Conservation (phyloP, 108 stramenopile genomes). For the Fistulifera solaris region DNA sequence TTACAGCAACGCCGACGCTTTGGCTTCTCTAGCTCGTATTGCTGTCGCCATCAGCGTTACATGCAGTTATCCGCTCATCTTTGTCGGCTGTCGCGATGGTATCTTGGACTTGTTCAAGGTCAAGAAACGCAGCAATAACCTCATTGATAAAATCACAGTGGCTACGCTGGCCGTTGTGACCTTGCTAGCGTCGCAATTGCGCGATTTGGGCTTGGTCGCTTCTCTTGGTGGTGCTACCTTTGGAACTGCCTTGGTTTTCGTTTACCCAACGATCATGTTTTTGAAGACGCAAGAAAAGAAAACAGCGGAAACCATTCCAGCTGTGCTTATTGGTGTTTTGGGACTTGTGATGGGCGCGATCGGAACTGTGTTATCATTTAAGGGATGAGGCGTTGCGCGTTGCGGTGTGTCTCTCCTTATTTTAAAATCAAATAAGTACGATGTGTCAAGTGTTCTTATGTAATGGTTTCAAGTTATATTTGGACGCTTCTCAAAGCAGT, state of each 20-base stretch:
- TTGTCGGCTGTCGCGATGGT: constrained; percentile 79
- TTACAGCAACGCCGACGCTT: constrained; percentile 80
- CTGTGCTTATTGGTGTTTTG: constrained; percentile 44
- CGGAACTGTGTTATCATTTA: constrained; percentile 38
- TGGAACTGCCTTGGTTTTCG: constrained; percentile 84
- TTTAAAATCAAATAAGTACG: too few species aligned
- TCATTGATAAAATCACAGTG: constrained; percentile 59
- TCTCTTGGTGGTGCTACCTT: constrained; percentile 91
- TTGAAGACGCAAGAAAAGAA: constrained; percentile 53
- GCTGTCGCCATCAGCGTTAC: constrained; percentile 84
- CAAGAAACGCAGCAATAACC: constrained; percentile 30
- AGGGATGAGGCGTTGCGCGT: not conserved
- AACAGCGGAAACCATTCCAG: constrained; percentile 56
- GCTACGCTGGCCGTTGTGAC: constrained; percentile 60
- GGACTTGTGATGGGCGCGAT: constrained; percentile 69
- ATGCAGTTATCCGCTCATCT: constrained; percentile 51
- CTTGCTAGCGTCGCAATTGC: constrained; percentile 48
- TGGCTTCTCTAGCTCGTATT: constrained; percentile 81
- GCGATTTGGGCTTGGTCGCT: constrained; percentile 75
- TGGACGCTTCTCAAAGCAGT: too few species aligned
- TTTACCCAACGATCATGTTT: constrained; percentile 82
- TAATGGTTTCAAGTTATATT: too few species aligned
- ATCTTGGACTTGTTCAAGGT: constrained; percentile 61
- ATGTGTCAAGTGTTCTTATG: too few species aligned
- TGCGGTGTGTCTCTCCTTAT: too few species aligned